Evolutionary conservation across 2,329 filamentous ascomycete species (phyloP).

Genomic region (Aspergillus hiratsukae): DNA sequence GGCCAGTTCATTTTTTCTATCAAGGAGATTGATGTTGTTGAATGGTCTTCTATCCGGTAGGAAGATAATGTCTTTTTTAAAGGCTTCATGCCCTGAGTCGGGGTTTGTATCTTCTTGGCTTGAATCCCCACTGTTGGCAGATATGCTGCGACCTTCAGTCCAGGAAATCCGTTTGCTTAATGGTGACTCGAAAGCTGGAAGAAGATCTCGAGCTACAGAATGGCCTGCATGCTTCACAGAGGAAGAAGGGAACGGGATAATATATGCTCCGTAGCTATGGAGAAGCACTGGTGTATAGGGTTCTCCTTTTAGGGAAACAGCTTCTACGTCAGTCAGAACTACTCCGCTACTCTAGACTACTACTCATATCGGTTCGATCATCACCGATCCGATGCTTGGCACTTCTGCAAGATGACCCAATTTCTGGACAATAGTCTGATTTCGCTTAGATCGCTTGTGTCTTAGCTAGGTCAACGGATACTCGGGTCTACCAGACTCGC

Average conservation of each 20-base stretch:
- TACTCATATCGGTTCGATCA: not conserved
- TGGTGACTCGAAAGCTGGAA: not conserved
- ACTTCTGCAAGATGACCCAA: not conserved
- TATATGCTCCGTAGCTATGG: not conserved
- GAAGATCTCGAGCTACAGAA: not conserved
- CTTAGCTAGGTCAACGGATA: not conserved
- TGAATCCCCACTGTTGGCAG: too few species aligned
- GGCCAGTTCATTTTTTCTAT: not conserved
- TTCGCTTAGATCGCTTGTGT: not conserved
- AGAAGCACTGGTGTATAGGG: not conserved
- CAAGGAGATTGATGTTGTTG: not conserved
- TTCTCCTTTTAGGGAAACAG: too few species aligned
- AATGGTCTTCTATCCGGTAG: not conserved
- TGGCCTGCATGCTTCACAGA: not conserved
- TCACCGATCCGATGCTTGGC: not conserved
- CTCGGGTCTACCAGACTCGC: not conserved
- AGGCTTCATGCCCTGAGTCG: too few species aligned
- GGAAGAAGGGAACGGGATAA: not conserved
- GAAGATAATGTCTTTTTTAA: not conserved
- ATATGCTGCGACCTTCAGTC: too few species aligned
- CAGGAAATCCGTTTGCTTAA: not conserved
- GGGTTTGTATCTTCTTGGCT: too few species aligned
- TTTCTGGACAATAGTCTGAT: not conserved
- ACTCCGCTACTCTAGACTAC: too few species aligned
- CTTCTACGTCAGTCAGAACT: not conserved